Conservation (phyloP, 1,284 basidiomycete species). For the Heterobasidion occidentale region DNA sequence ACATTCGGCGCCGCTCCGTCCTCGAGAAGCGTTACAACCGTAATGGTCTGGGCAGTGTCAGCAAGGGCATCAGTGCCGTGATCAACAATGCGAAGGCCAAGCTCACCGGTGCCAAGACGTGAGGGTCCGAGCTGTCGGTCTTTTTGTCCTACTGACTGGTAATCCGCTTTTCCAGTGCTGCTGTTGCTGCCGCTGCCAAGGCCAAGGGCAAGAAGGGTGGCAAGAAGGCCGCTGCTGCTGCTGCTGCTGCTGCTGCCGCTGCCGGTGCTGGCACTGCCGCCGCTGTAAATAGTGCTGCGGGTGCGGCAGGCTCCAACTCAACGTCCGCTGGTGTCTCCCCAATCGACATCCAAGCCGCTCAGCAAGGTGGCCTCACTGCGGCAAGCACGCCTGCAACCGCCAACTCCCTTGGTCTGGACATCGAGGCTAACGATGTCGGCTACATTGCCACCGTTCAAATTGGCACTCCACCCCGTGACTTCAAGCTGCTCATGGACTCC, state of each 20-base stretch:
- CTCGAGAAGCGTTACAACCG: constrained; percentile 20
- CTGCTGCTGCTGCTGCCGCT: constrained; percentile 10
- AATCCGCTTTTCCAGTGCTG: background rate
- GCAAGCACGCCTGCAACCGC: constrained; percentile 44
- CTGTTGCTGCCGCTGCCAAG: background rate
- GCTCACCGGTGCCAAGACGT: background rate
- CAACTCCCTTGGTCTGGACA: constrained; percentile 66
- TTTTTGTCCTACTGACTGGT: too few species aligned
- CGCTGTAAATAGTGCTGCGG: constrained; percentile 5
- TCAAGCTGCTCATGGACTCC: constrained; percentile 77
- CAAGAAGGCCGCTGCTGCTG: constrained; percentile 12
- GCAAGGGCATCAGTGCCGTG: background rate
- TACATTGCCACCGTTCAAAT: constrained; percentile 72
- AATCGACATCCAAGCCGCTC: constrained; percentile 26
- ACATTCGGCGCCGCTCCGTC: background rate
- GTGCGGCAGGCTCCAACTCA: constrained; percentile 11
- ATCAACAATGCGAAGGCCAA: background rate
- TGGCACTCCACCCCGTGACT: constrained; percentile 69
- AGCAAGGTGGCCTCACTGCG: constrained; percentile 34
- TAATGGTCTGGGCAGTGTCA: constrained; percentile 13
- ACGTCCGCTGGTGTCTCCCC: constrained; percentile 14
- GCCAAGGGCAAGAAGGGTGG: constrained; percentile 8
- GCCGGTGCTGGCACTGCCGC: constrained; percentile 8
- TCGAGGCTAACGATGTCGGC: constrained; percentile 54
- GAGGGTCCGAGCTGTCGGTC: background rate